Percentiles rank a stretch among this genome's conserved stretches.
phyloP scores from a whole-genome alignment of 495 filamentous ascomycete genomes.

The Cercophora samala region DNA sequence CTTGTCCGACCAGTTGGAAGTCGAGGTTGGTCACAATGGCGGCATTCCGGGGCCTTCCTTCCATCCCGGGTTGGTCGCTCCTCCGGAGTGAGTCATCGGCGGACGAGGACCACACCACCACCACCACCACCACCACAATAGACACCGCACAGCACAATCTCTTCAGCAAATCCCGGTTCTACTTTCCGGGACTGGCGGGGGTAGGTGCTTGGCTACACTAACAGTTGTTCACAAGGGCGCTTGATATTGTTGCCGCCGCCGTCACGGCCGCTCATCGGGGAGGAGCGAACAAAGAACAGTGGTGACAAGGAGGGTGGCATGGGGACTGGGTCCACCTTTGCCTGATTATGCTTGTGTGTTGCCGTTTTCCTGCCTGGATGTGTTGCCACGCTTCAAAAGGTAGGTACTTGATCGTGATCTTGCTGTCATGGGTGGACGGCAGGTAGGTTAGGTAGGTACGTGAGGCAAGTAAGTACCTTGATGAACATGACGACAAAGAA shows the following conservation, averaged over 20 bases:
- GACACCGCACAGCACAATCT: neutral
- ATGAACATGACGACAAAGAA: neutral
- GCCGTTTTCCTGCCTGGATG: neutral
- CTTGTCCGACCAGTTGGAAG: neutral
- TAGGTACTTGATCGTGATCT: no score
- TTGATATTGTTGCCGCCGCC: neutral
- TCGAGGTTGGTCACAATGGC: neutral
- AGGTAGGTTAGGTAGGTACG: neutral
- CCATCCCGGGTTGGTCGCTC: neutral
- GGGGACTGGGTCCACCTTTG: neutral
- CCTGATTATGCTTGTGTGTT: neutral
- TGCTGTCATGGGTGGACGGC: neutral
- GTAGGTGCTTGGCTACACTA: neutral
- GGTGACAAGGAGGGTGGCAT: neutral
- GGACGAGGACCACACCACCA: neutral
- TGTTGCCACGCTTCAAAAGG: neutral
- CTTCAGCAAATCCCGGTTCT: neutral
- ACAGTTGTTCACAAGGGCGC: neutral
- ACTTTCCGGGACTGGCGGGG: neutral
- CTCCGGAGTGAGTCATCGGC: neutral
- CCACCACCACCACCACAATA: neutral
- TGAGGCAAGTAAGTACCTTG: neutral
- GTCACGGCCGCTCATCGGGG: neutral
- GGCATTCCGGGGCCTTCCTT: neutral
- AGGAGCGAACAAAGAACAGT: neutral